Evolutionary conservation across 2,329 filamentous ascomycete species (phyloP), one percentile per base, ranked within the genome.

Genomic region (Monosporascus cannonballus): DNA sequence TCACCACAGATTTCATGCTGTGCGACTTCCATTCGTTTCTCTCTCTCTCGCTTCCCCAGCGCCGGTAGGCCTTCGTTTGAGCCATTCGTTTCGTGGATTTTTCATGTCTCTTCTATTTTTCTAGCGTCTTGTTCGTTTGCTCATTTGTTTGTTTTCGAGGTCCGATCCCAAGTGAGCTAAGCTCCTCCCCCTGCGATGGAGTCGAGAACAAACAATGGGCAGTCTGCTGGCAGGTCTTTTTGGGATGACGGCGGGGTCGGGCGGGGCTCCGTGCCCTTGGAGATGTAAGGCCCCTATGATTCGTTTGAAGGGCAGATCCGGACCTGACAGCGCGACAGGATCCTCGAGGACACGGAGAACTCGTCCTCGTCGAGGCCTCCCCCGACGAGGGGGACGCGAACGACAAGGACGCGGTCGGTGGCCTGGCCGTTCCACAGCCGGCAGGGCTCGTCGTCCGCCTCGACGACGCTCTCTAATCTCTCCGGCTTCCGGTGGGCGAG

Each of bases 361-460:
- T 57, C 60, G 17, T 56, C 60, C 22, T 63, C 63, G 20, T 62
- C 59, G 42, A 64, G 60, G 24, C 58, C 56, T 27, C 53, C 58
- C 18, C 62, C 61, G 15, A 64, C 64, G 34, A 61, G 56, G 49
- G 57, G 53, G 36, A 63, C 61, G 18, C 62, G 57, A 4, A 30
- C 27, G 27, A 30, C 27, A 30, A 30, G 27, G 27, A 30, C 27
- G 48, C 61, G 57, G 27, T 64, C 65, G 0, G 55, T 66, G 48
- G 53, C 63, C n/a, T 67, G 64, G 64, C 64, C 64, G 14, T 67
- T 66, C 41, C 64, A 69, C 42, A 54, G 63, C 38, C 64, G 62
- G 20, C 59, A 54, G 11, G 49, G 55, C 24, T 68, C 66, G 1
- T 63, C 63, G 56, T 56, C 51, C 22, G 52, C 56, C 14, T 66